Percentiles rank a stretch among this genome's conserved stretches.
phyloP scores from a whole-genome alignment of 495 filamentous ascomycete species.

The Penicillium fimorum region DNA sequence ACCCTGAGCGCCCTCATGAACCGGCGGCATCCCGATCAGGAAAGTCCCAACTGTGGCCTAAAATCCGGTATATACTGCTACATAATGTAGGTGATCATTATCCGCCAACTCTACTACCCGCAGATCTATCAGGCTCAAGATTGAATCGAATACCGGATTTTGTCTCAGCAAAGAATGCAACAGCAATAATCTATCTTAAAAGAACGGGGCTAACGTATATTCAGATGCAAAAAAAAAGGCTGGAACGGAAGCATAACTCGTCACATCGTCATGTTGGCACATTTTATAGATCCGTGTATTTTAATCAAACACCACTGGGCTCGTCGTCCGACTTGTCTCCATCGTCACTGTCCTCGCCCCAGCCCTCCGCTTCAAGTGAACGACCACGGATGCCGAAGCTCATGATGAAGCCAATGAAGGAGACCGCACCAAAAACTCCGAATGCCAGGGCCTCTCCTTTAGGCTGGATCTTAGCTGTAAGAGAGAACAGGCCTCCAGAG shows the following conservation, averaged over 20 bases:
- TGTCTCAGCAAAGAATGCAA: slow-evolving; percentile 13
- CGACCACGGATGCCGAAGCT: slow-evolving; percentile 67
- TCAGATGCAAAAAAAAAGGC: slow-evolving; percentile 18
- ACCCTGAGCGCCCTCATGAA: too few relatives aligned
- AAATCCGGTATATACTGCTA: too few relatives aligned
- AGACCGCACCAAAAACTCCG: slow-evolving; percentile 75
- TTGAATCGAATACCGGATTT: neutral
- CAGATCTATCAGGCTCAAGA: neutral
- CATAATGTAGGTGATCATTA: too few relatives aligned
- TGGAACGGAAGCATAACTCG: slow-evolving; percentile 17
- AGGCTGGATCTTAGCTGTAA: slow-evolving; percentile 62
- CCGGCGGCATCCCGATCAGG: too few relatives aligned
- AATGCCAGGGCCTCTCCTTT: slow-evolving; percentile 87
- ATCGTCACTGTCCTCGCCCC: slow-evolving; percentile 55
- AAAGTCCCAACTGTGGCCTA: too few relatives aligned
- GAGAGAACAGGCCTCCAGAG: slow-evolving; percentile 77
- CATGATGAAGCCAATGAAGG: slow-evolving; percentile 72
- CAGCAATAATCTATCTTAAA: slow-evolving; percentile 1
- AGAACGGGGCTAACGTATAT: slow-evolving; percentile 5
- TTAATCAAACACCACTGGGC: slow-evolving; percentile 11
- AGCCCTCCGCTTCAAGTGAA: slow-evolving; percentile 60
- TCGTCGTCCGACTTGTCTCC: slow-evolving; percentile 51
- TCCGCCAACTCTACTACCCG: neutral
- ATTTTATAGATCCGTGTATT: slow-evolving; percentile 3
- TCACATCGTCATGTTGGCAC: slow-evolving; percentile 17